Evolutionary conservation across 176 grass and related monocot species (phyloP), one percentile per base, ranked within the genome.

Genomic region (Avena insularis): DNA sequence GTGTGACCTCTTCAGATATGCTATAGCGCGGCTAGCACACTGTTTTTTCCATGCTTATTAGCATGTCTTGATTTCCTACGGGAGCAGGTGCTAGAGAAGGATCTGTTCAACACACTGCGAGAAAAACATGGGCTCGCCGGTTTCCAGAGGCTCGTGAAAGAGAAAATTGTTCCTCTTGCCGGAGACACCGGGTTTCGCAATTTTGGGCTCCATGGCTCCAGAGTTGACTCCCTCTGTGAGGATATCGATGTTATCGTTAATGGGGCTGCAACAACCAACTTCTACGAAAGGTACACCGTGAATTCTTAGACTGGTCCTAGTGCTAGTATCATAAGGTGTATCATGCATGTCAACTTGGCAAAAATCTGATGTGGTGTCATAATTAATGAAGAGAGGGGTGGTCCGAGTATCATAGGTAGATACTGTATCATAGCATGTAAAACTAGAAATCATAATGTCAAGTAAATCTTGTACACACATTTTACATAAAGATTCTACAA

Each of bases 211-310:
- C 46, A 80, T 29, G 55, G 77, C 77, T 79, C 84, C 23, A 4
- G 54, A 40, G 9, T 82, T 13, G 59, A 87, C 1, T 50, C 59
- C 15, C 16, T 94, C 45, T 80, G 19, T 16, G 29, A 88, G 8
- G 81, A 92, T 79, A 77, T 89, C 0, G 82, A 91, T 35, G 60
- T 91, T 7, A 69, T 93, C 31, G 8, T 91, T 31, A 89, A 93
- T 14, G 89, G 60, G 40, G 88, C 88, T 36, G 91, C 91, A 77
- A 88, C 69, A 6, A 93, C 91, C 7, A 85, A 35, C 46, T 93
- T 93, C 43, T 79, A 90, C 10, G 91, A 93, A 72, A 85, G 91
- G 91, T 90, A 53, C 14, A 14, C 10, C 8, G 1, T 50, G 11
- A 11, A 50, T 40, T 40, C 38, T 40, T 40, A 40, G 38, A 40